A percentile compares a stretch with the other conserved stretches of the same genome.
Evolutionary conservation across 2,329 filamentous ascomycete genomes (phyloP).

Genomic region (Aspergillus fijiensis): DNA sequence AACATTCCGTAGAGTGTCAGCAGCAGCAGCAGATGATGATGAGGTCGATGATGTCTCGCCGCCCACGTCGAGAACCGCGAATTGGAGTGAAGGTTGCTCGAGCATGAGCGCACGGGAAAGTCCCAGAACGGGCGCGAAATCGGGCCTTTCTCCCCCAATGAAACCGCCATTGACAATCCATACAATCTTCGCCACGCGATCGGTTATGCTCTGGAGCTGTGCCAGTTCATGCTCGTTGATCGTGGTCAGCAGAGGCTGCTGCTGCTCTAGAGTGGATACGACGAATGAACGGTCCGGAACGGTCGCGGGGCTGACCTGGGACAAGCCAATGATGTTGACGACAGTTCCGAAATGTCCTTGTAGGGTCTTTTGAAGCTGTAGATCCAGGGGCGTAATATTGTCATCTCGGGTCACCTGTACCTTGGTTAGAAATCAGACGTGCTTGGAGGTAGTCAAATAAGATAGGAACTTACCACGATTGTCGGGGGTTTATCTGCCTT

Average conservation of each 20-base stretch:
- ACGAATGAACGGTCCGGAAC: neutral
- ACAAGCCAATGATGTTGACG: neutral
- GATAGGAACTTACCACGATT: neutral
- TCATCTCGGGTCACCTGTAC: neutral
- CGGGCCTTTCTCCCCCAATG: neutral
- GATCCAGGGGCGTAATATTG: neutral
- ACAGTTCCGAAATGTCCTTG: neutral
- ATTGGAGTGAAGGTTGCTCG: neutral
- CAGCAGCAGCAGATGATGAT: too few relatives aligned
- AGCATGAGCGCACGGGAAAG: neutral
- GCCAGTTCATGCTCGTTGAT: neutral
- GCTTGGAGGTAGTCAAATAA: too few relatives aligned
- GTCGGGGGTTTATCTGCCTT: too few relatives aligned
- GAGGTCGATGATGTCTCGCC: neutral
- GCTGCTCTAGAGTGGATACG: neutral
- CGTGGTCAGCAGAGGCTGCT: neutral
- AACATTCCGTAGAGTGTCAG: neutral
- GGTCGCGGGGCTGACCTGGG: neutral
- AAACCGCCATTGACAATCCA: neutral
- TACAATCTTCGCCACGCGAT: neutral
- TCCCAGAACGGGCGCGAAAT: neutral
- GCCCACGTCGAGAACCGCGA: neutral
- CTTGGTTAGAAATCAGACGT: neutral
- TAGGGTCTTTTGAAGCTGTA: neutral
- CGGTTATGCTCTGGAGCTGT: neutral